A percentile compares a stretch with the other conserved stretches of the same genome.
phyloP scores from a whole-genome alignment of 2,329 filamentous ascomycete species.

The Monilinia fructicola region DNA sequence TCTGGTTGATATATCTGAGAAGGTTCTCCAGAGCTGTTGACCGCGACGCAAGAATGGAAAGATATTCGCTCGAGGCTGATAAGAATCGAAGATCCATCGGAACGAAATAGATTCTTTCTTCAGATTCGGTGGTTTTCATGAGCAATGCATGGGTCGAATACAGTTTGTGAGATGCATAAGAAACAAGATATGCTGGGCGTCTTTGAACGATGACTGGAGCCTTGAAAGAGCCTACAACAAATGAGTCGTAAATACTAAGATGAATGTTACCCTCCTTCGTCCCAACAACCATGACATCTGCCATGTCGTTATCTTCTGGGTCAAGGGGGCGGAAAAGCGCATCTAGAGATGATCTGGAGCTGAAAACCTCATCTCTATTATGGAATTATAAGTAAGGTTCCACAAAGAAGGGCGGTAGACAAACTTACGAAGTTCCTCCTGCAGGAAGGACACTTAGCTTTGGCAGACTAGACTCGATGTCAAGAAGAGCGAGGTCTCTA shows the following conservation, averaged over 20 bases:
- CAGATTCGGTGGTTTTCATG: conserved; percentile 48
- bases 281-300: conserved; percentile 76
- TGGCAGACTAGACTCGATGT: conserved; percentile 73
- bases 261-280: conserved; percentile 70
- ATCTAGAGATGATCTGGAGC: conserved; percentile 40
- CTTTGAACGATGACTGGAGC: conserved; percentile 43
- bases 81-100: conserved; percentile 84
- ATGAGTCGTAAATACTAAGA: conserved; percentile 81
- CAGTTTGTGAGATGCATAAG: conserved; percentile 70
- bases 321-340: conserved; percentile 43
- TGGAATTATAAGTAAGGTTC: conserved; percentile 5
- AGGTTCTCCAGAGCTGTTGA: conserved; percentile 85
- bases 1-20: conserved; percentile 79
- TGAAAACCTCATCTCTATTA: conserved; percentile 41
- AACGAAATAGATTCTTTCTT: conserved; percentile 56
- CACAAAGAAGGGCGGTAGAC: neutral
- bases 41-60: conserved; percentile 82
- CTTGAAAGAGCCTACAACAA: conserved; percentile 69
- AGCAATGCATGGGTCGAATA: conserved; percentile 76
- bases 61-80: conserved; percentile 71
- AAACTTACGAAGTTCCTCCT: conserved; percentile 60
- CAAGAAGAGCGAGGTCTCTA: conserved; percentile 68
- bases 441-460: conserved; percentile 71
- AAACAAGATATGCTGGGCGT: conserved; percentile 42
- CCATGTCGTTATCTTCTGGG: conserved; percentile 66